These are phyloP conservation scores for Ailanthus altissimus DNA, from an alignment of 345 rosid species.

Conservation along the genomic window DNA sequence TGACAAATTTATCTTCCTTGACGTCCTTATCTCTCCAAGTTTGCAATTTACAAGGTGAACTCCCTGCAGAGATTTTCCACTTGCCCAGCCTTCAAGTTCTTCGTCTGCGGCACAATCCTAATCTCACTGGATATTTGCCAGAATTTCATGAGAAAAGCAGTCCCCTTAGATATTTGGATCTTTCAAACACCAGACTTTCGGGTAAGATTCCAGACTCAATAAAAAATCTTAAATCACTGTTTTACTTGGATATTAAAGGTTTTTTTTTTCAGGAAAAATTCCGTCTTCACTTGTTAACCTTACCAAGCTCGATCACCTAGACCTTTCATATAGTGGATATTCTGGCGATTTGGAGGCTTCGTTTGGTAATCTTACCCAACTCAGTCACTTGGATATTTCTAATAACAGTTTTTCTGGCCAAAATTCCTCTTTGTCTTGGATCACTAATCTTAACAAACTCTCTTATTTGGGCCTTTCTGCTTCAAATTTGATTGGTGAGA, in stretches of 20 bases:
- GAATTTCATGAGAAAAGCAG: background rate
- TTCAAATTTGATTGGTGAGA: background rate
- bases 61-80: background rate
- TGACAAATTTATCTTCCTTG: background rate
- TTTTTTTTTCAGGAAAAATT: background rate
- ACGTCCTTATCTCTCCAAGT: background rate
- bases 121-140: background rate
- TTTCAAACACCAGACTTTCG: background rate
- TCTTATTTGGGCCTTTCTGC: background rate
- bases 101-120: background rate
- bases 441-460: background rate
- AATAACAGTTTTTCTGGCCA: background rate
- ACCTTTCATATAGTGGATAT: background rate
- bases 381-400: background rate
- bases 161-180: background rate
- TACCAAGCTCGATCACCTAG: background rate
- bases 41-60: background rate
- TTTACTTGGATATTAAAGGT: background rate
- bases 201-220: background rate
- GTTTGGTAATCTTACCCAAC: background rate
- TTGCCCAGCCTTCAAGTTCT: background rate
- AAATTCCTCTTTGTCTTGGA: background rate
- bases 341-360: background rate
- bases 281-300: background rate
- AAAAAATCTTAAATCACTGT: background rate